Evolutionary conservation across 225 moss, liverwort and hornwort genomes (phyloP).

Genomic region (Lunularia cruciata): DNA sequence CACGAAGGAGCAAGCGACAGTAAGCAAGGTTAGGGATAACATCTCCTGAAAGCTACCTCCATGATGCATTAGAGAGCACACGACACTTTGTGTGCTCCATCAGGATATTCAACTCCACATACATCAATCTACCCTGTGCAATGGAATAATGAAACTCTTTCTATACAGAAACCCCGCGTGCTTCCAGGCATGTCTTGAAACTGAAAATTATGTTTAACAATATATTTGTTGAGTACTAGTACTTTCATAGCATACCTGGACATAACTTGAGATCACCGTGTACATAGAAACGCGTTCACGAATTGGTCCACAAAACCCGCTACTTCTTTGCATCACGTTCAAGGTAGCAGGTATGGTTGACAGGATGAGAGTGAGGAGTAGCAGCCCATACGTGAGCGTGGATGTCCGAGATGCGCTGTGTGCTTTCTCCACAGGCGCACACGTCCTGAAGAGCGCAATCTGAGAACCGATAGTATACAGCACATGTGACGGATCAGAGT

Average conservation of each 20-base stretch:
- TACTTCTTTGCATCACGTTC: slow-evolving; percentile 48
- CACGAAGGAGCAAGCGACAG: too few species aligned
- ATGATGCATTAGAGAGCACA: too few species aligned
- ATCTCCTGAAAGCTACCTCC: too few species aligned
- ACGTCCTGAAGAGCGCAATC: slow-evolving; percentile 60
- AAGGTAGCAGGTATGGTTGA: slow-evolving; percentile 66
- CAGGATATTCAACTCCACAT: too few species aligned
- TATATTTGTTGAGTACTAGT: too few species aligned
- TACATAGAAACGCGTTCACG: slow-evolving; percentile 66
- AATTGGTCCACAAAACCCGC: slow-evolving; percentile 82
- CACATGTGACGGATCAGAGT: background rate
- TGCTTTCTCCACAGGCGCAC: slow-evolving; percentile 72
- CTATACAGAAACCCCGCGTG: too few species aligned
- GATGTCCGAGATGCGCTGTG: slow-evolving; percentile 86
- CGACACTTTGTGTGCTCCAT: too few species aligned
- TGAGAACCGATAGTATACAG: slow-evolving; percentile 20
- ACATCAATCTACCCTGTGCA: too few species aligned
- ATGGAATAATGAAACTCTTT: too few species aligned
- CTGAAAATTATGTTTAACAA: too few species aligned
- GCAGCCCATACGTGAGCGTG: slow-evolving; percentile 69
- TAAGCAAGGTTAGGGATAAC: too few species aligned
- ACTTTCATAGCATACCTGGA: slow-evolving; percentile 63
- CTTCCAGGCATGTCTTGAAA: too few species aligned
- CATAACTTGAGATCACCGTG: slow-evolving; percentile 44
- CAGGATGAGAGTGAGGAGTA: slow-evolving; percentile 57